These are phyloP conservation scores for Emericellopsis atlantica DNA, from an alignment of 2,329 filamentous ascomycete genomes.

Conservation along the genomic window DNA sequence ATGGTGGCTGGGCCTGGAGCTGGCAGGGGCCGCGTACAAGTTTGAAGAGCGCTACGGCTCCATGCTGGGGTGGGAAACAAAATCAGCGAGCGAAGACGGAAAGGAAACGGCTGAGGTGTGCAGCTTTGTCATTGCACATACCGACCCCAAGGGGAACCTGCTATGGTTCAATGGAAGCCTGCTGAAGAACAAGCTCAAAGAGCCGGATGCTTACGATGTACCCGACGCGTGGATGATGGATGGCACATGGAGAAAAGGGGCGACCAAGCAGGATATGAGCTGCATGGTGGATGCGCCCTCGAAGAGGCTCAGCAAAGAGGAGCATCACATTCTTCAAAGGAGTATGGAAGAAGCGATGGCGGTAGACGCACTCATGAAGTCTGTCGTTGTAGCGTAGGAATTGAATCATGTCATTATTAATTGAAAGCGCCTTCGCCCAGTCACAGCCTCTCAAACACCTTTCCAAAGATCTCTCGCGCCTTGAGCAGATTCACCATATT, in stretches of 20 bases:
- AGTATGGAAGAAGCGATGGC: neutral
- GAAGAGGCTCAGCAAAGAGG: neutral
- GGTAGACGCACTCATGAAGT: neutral
- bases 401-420: no score
- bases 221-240: slow-evolving; percentile 27
- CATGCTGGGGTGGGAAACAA: slow-evolving; percentile 25
- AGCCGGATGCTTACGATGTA: slow-evolving; percentile 17
- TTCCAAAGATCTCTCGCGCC: slow-evolving; percentile 80
- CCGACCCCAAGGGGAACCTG: slow-evolving; percentile 20
- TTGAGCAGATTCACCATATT: slow-evolving; percentile 79
- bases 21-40: slow-evolving; percentile 20
- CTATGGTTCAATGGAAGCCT: slow-evolving; percentile 31
- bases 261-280: slow-evolving; percentile 18
- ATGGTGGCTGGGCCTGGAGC: slow-evolving; percentile 30
- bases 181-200: slow-evolving; percentile 22
- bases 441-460: slow-evolving; percentile 63
- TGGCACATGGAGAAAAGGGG: slow-evolving; percentile 21
- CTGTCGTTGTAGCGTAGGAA: no score
- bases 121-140: slow-evolving; percentile 27
- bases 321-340: neutral
- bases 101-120: slow-evolving; percentile 15
- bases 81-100: neutral
- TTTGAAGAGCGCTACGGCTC: slow-evolving; percentile 28
- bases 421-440: neutral
- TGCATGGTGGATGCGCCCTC: slow-evolving; percentile 18